Base-by-base conservation (phyloP, 306 rosid species). In the Hippophae tibetana region DNA sequence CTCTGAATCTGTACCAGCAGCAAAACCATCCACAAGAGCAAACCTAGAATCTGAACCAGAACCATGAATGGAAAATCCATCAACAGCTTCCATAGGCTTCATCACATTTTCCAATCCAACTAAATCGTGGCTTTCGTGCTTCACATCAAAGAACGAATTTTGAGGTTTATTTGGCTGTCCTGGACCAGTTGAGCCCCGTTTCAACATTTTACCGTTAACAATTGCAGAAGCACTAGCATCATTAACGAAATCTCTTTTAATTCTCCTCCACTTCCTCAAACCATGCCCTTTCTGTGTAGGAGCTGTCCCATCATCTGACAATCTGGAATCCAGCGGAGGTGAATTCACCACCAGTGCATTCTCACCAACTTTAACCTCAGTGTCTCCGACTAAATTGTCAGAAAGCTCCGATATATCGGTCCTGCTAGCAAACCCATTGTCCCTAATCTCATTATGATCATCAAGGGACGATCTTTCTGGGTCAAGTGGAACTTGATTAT, bases 1-100 rank as follows among this genome's bases (percentile, higher is more conserved):
- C 76, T 87, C 98, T 9, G 98, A 90, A 81, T 85, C 96, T 13
- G 89, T 78, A 44, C 84, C 85, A 50, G 71, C 87, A 56, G 67
- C 79, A 81, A 81, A 84, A 64, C 73, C 84, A 71, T 85, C 62
- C 54, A 84, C 87, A 54, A 68, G 61, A 26, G 86, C 85, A 74
- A 77, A 66, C 70, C 87, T 79, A 54, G 95, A 83, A 76, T 87
- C 90, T 0, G 70, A 69, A 74, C 81, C 79, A 50, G 84, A 80
- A 62, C 81, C 86, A 42, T 59, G 81, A 60, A 74, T 61, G n/a
- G 64, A 56, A 65, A 63, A 54, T 54, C 80, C 79, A 53, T 75
- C 79, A 1, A 64, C 64, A 50, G 68, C 60, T 64, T 76, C 85
- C 18, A 46, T 60, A 81, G 78, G 80, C 68, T 77, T 84, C 42